These are phyloP conservation scores for Ophiostoma quercus DNA, from an alignment of 2,329 filamentous ascomycete genomes.

Conservation along the genomic window DNA sequence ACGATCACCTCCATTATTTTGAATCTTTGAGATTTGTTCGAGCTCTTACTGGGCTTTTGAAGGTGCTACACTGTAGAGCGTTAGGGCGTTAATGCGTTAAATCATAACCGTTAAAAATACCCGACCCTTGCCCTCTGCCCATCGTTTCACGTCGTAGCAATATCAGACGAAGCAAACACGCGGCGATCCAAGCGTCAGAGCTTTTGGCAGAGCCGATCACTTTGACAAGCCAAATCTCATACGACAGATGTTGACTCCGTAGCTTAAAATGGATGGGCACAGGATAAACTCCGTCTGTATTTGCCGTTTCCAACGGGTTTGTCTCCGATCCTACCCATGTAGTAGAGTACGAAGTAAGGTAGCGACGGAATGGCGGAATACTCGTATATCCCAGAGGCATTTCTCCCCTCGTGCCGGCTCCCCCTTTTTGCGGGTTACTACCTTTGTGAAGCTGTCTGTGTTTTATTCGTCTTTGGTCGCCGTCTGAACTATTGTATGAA, in stretches of 20 bases:
- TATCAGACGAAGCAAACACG: constrained; percentile 12
- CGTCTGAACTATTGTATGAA: not conserved
- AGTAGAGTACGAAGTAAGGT: not conserved
- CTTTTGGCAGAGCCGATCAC: not conserved
- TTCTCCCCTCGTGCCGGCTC: not conserved
- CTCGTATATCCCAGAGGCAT: not conserved
- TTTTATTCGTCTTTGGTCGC: not conserved
- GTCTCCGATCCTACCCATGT: not conserved
- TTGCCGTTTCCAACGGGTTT: not conserved
- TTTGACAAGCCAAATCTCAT: constrained; percentile 3
- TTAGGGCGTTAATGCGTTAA: not conserved
- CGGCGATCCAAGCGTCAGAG: constrained; percentile 9
- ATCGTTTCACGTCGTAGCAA: constrained; percentile 10
- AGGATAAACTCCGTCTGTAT: not conserved
- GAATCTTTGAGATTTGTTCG: not conserved
- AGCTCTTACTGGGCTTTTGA: not conserved
- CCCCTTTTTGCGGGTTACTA: not conserved
- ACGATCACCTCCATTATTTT: not conserved
- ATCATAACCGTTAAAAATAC: not conserved
- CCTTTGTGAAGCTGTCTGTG: not conserved
- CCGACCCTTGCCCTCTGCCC: not conserved
- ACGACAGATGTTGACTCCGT: not conserved
- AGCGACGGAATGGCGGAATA: not conserved
- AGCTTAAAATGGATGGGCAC: no score
- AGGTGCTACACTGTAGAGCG: not conserved